Evolutionary conservation across 108 stramenopile species (phyloP).

Genomic region (Conticribra weissflogii): DNA sequence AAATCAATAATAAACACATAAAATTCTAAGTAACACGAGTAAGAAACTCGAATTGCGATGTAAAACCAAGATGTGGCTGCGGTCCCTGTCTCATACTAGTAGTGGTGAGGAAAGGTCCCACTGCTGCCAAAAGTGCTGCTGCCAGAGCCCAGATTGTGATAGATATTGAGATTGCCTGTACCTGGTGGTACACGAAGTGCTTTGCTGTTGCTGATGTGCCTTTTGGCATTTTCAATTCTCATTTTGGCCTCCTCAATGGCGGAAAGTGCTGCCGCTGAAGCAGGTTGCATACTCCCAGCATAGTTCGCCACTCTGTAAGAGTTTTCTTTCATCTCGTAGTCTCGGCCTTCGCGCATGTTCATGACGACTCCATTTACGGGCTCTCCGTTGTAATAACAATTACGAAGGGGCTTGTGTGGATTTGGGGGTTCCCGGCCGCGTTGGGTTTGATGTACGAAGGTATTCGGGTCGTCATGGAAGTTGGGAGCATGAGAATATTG

Average conservation of each 20-base stretch:
- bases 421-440: neutral
- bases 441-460: neutral
- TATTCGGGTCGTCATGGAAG: neutral
- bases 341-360: neutral
- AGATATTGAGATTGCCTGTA: neutral
- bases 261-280: conserved; percentile 1
- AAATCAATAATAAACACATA: too few species aligned
- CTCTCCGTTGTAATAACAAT: too few species aligned
- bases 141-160: too few species aligned
- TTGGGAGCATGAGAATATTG: conserved; percentile 1
- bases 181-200: neutral
- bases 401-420: conserved; percentile 7
- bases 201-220: neutral
- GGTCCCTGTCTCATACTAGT: neutral
- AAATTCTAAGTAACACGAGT: too few species aligned
- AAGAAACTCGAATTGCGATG: too few species aligned
- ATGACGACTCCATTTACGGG: too few species aligned
- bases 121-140: too few species aligned
- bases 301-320: conserved; percentile 19
- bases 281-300: neutral
- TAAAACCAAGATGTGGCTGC: too few species aligned
- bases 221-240: neutral
- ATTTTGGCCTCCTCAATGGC: conserved; percentile 9
- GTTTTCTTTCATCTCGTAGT: conserved; percentile 18
- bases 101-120: too few species aligned